Conservation (phyloP, 495 filamentous ascomycete species). For the Penicillium antarcticum region DNA sequence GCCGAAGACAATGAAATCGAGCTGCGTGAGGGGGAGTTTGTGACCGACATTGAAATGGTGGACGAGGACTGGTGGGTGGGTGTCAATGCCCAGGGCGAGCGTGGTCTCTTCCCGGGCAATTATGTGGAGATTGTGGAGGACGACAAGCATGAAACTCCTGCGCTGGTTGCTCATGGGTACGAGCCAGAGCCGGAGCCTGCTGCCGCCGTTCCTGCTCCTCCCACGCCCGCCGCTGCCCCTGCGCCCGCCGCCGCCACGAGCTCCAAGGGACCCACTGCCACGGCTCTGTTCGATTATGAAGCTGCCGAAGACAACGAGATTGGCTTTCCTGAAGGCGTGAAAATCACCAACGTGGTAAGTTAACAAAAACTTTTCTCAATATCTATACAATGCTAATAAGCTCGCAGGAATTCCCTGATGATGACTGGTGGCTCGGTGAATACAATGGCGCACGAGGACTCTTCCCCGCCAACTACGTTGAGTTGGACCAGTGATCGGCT, state of each 20-base stretch:
- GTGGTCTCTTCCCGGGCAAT: slow-evolving; percentile 91
- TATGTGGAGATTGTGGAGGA: slow-evolving; percentile 84
- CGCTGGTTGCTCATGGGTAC: slow-evolving; percentile 23
- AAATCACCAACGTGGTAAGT: slow-evolving; percentile 63
- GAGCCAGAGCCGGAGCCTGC: slow-evolving; percentile 12
- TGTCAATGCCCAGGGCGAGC: slow-evolving; percentile 73
- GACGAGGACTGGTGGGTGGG: slow-evolving; percentile 98
- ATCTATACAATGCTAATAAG: slow-evolving; percentile 9
- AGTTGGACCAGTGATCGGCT: slow-evolving; percentile 53
- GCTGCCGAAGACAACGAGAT: slow-evolving; percentile 97
- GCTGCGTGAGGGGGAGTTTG: slow-evolving; percentile 81
- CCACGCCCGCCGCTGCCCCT: slow-evolving; percentile 2
- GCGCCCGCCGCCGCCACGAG: slow-evolving; percentile 21
- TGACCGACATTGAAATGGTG: slow-evolving; percentile 97
- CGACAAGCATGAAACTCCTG: slow-evolving; percentile 36
- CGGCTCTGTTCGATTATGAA: slow-evolving; percentile 92
- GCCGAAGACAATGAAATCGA: slow-evolving; percentile 96
- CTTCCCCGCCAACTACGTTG: slow-evolving; percentile 88
- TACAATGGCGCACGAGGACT: slow-evolving; percentile 76
- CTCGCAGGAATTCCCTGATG: slow-evolving; percentile 88
- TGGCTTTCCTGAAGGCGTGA: slow-evolving; percentile 86
- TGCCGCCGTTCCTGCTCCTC: background rate
- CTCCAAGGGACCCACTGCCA: slow-evolving; percentile 60
- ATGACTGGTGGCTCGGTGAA: slow-evolving; percentile 96
- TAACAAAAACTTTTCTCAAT: background rate